These are phyloP conservation scores for Solanum megistacrolobum DNA, from an alignment of 257 asterid species.

Conservation along the genomic window DNA sequence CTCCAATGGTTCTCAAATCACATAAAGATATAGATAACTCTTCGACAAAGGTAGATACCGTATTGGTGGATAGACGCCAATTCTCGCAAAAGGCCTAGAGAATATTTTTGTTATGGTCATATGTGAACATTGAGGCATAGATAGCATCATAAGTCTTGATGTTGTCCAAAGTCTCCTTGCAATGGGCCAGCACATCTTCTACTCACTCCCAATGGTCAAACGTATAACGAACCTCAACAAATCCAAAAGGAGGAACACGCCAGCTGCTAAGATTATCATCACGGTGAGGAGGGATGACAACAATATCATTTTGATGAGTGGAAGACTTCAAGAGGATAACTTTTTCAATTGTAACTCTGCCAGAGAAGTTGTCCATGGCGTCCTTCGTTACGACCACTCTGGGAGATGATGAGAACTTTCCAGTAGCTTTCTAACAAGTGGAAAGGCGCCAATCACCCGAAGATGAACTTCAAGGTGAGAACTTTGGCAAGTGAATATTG, in stretches of 20 bases:
- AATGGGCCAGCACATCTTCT: not conserved
- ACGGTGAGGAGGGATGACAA: not conserved
- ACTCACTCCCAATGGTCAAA: not conserved
- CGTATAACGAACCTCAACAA: not conserved
- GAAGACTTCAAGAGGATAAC: not conserved
- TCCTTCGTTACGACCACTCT: not conserved
- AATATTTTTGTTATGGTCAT: not conserved
- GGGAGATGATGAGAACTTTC: not conserved
- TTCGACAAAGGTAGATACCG: not conserved
- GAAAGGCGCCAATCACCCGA: not conserved
- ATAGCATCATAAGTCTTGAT: not conserved
- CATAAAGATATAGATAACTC: not conserved
- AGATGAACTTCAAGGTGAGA: not conserved
- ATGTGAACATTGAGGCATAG: not conserved
- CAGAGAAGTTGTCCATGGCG: too few species aligned
- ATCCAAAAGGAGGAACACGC: not conserved
- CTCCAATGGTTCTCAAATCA: not conserved
- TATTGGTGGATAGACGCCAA: not conserved
- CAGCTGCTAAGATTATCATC: not conserved
- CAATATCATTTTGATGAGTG: not conserved
- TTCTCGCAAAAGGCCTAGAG: not conserved
- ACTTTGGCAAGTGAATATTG: not conserved
- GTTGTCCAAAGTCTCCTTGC: not conserved
- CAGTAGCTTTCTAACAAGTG: not conserved
- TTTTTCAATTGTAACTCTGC: not conserved